phyloP scores from a whole-genome alignment of 345 rosid species.

The Corymbia maculata region DNA sequence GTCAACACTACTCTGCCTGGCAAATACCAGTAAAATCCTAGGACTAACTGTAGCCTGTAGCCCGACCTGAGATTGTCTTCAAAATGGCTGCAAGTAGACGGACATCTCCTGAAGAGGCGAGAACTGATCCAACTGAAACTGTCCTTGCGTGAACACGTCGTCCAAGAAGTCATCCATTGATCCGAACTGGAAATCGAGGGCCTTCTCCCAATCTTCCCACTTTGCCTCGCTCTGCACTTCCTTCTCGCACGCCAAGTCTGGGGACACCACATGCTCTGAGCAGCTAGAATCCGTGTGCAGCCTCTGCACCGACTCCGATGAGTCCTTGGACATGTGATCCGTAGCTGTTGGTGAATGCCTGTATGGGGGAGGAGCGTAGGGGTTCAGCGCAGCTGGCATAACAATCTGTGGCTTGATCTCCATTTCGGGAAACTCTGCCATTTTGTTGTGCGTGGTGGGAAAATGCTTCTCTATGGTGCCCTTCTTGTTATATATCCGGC shows the following conservation, averaged over 20 bases:
- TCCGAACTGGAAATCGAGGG: slow-evolving; percentile 22
- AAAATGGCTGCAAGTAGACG: slow-evolving; percentile 13
- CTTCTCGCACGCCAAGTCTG: slow-evolving; percentile 33
- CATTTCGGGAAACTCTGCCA: background rate
- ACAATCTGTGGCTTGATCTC: slow-evolving; percentile 33
- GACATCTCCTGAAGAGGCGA: slow-evolving; percentile 25
- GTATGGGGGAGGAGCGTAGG: background rate
- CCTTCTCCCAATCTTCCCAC: slow-evolving; percentile 19
- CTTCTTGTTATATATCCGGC: slow-evolving; percentile 83
- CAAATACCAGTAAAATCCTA: background rate
- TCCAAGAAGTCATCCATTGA: slow-evolving; percentile 30
- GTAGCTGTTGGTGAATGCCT: background rate
- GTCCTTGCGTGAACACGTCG: slow-evolving; percentile 38
- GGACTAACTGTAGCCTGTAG: background rate
- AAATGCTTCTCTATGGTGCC: slow-evolving; percentile 52
- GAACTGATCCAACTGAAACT: slow-evolving; percentile 31
- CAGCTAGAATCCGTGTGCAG: slow-evolving; percentile 54
- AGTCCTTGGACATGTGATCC: slow-evolving; percentile 20
- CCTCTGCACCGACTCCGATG: slow-evolving; percentile 45
- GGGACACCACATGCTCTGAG: slow-evolving; percentile 62
- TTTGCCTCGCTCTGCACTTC: slow-evolving; percentile 53
- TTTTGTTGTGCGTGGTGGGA: slow-evolving; percentile 8
- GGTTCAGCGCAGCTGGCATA: background rate
- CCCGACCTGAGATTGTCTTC: background rate
- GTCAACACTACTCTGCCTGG: background rate